Evolutionary conservation across 805 yeast species (phyloP).

Genomic region (Hanseniaspora hatyaiensis): DNA sequence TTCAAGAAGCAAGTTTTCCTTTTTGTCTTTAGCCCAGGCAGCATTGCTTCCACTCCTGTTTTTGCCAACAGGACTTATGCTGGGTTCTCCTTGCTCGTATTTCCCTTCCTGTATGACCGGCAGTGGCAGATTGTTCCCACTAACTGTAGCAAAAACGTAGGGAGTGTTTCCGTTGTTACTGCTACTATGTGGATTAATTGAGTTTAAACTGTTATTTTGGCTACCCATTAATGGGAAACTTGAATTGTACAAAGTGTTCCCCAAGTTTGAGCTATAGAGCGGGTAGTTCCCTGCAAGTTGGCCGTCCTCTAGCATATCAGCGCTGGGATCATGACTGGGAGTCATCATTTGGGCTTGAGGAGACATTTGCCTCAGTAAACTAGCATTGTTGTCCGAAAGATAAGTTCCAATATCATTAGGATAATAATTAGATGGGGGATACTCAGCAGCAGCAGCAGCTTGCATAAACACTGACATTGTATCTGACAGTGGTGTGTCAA

Average conservation of each 20-base stretch:
- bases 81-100: background rate
- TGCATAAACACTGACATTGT: constrained; percentile 14
- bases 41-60: no score
- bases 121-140: constrained; percentile 9
- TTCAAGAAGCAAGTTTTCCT: background rate
- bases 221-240: background rate
- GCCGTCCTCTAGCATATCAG: no score
- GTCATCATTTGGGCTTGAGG: background rate
- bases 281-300: no score
- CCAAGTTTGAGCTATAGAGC: background rate
- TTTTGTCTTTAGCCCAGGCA: no score
- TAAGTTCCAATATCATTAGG: constrained; percentile 16
- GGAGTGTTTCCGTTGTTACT: background rate
- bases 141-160: constrained; percentile 7
- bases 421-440: background rate
- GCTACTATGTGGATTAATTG: background rate
- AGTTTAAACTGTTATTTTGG: no score
- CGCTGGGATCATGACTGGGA: no score
- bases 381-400: constrained; percentile 11
- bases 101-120: constrained; percentile 6
- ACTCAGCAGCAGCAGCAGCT: constrained; percentile 4
- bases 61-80: background rate
- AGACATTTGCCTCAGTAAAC: background rate
- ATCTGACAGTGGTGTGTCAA: background rate
- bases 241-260: background rate